Base-by-base conservation (phyloP, 345 rosid genomes). In the Dovyalis caffra region DNA sequence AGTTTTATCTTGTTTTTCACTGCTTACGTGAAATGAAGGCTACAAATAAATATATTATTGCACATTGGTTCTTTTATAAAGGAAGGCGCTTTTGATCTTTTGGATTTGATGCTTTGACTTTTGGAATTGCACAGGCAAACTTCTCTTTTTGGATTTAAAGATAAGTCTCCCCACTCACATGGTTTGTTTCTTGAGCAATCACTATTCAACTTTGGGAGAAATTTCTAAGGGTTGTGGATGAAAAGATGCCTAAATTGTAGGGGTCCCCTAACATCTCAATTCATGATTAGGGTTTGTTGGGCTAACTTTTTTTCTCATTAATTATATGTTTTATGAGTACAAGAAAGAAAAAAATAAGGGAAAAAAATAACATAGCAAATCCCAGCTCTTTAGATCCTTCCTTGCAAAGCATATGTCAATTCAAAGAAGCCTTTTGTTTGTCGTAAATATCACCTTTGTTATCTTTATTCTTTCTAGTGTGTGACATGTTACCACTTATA, bases 161-260 rank as follows among this genome's bases (percentile, higher is more conserved):
- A 78, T 76, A 74, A 83, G 81, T 83, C 74, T 80, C 83, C 86
- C 87, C 84, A 77, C 90, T 78, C 90, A 85, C 88, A 84, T 87
- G 90, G 77, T 60, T 77, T 87, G 88, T 78, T 83, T 80, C 87
- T 66, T 49, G 69, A 78, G 72, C 82, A 66, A 80, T 87, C 87
- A 77, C 85, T 71, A 60, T 76, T 82, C 74, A 57, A 68, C 83
- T 74, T 85, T 66, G 69, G 28, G 69, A 65, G 73, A 75, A 80
- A 76, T 77, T 80, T 84, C 83, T 74, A 25, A 45, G 37, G 32
- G 5, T 26, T 68, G 31, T 74, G 75, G 70, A 75, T 84, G 77
- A 75, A 83, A 81, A 83, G 85, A 81, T 77, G 76, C 88, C 84
- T 80, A 70, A 80, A 64, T 38, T 64, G 11, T n/a, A 1, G 61